phyloP scores from a whole-genome alignment of 352 stramenopile species.

The Phytopythium cucurbitacearum region DNA sequence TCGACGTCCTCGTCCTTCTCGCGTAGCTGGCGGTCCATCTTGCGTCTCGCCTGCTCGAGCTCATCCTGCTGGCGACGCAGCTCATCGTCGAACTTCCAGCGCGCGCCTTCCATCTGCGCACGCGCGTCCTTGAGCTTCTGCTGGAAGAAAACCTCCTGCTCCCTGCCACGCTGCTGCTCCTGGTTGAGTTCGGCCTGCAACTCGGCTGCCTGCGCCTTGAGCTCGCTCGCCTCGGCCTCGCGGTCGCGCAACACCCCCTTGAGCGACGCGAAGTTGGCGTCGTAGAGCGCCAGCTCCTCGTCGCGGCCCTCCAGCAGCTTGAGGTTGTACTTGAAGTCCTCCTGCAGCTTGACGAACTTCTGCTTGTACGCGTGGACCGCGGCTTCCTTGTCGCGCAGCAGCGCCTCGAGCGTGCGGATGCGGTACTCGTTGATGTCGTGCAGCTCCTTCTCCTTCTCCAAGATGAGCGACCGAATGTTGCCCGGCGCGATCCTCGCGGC shows the following conservation, averaged over 20 bases:
- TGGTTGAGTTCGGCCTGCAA: conserved; percentile 46
- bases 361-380: conserved; percentile 48
- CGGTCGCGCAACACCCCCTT: conserved; percentile 76
- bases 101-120: conserved; percentile 61
- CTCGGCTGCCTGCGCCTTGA: conserved; percentile 52
- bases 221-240: conserved; percentile 62
- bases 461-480: conserved; percentile 85
- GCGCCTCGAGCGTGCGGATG: conserved; percentile 71
- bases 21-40: conserved; percentile 45
- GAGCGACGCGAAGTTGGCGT: conserved; percentile 77
- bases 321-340: conserved; percentile 93
- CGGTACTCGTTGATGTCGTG: conserved; percentile 92
- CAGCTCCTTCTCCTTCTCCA: conserved; percentile 89
- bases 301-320: conserved; percentile 89
- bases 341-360: conserved; percentile 83
- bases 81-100: conserved; percentile 78
- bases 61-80: conserved; percentile 58
- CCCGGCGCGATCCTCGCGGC: conserved; percentile 31
- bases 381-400: conserved; percentile 73
- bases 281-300: conserved; percentile 86
- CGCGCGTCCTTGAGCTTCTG: conserved; percentile 76
- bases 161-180: conserved; percentile 27
- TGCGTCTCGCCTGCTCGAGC: conserved; percentile 45
- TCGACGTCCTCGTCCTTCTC: conserved; percentile 83
- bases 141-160: conserved; percentile 52